Evolutionary conservation across 208 protist genomes (phyloP).

Genomic region (Leishmania martiniquensis): DNA sequence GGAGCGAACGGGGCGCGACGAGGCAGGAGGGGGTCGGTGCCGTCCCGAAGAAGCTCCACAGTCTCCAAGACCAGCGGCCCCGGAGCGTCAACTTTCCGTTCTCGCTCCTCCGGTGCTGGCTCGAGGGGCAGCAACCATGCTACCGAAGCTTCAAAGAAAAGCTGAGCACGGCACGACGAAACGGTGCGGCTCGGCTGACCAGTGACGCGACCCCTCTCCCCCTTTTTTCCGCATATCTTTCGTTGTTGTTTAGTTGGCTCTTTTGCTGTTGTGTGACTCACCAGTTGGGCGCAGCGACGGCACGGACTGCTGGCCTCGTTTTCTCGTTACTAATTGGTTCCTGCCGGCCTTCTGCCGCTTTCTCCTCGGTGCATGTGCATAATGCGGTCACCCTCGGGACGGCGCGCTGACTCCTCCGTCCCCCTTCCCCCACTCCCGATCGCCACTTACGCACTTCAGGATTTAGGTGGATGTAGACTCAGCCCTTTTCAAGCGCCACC

Average conservation of each 20-base stretch:
- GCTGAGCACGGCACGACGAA: background rate
- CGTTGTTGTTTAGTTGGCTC: background rate
- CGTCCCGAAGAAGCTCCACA: constrained; percentile 4
- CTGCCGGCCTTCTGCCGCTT: background rate
- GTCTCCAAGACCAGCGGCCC: constrained; percentile 1
- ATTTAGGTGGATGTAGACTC: too few relatives aligned
- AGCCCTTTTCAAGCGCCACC: too few relatives aligned
- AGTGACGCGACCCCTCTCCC: too few relatives aligned
- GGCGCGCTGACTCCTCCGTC: background rate
- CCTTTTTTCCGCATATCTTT: too few relatives aligned
- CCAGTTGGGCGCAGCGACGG: background rate
- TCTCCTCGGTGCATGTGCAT: background rate
- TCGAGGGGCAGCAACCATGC: background rate
- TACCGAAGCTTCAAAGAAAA: constrained; percentile 22
- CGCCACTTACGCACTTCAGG: too few relatives aligned
- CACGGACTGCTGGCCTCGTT: background rate
- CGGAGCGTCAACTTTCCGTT: background rate
- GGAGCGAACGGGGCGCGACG: background rate
- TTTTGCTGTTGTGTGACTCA: too few relatives aligned
- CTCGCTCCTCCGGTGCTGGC: constrained; percentile 6
- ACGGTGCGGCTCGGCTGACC: too few relatives aligned
- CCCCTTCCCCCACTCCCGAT: too few relatives aligned
- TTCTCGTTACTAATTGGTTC: background rate
- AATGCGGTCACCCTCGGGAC: too few relatives aligned
- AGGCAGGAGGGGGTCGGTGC: background rate